A percentile compares a stretch with the other conserved stretches of the same genome.
Conservation (phyloP, 805 yeast genomes). For the Starmera caribaea region DNA sequence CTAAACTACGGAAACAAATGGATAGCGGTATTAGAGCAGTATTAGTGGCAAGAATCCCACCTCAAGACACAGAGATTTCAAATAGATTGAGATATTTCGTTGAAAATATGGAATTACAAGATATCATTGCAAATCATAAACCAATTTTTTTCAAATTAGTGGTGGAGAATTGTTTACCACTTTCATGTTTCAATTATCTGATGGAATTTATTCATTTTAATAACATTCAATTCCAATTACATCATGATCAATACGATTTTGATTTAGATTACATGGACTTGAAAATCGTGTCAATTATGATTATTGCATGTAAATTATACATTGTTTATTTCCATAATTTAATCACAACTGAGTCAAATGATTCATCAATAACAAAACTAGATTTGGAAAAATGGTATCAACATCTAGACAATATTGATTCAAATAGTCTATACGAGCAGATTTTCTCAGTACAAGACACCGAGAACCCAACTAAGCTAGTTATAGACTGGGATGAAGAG, state of each 20-base stretch:
- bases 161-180: conserved; percentile 16
- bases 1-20: too few relatives aligned
- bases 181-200: conserved; percentile 14
- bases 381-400: conserved; percentile 12
- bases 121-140: conserved; percentile 18
- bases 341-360: too few relatives aligned
- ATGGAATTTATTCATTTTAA: conserved; percentile 16
- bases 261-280: conserved; percentile 30
- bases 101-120: neutral
- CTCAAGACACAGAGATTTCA: conserved; percentile 28
- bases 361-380: neutral
- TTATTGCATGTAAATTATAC: conserved; percentile 14
- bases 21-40: conserved; percentile 6
- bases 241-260: too few relatives aligned
- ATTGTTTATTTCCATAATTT: too few relatives aligned
- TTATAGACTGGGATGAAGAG: conserved; percentile 38
- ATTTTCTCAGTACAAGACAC: conserved; percentile 3
- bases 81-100: conserved; percentile 15
- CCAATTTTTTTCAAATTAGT: conserved; percentile 33
- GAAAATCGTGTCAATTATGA: conserved; percentile 5
- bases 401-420: conserved; percentile 10
- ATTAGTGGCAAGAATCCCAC: conserved; percentile 28
- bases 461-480: conserved; percentile 22
- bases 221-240: conserved; percentile 6
- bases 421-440: conserved; percentile 1